Evolutionary conservation across 768 basidiomycete species (phyloP), one percentile per base, ranked within the genome.

Genomic region (Serendipita sp.): DNA sequence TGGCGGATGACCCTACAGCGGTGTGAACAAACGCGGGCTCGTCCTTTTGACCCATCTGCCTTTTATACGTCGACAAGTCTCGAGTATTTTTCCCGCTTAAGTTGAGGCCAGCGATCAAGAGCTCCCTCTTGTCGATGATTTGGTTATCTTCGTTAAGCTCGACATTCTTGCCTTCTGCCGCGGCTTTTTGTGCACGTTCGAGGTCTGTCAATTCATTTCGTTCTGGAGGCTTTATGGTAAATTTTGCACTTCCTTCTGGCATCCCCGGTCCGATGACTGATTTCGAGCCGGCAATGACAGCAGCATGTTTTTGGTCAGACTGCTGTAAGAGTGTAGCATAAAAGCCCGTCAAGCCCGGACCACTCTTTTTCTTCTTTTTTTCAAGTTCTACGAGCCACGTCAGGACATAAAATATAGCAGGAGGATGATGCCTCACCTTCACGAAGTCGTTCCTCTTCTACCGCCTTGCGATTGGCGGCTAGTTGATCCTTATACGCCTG

Each of bases 141-240:
- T 94, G 90, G 69, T 93, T 94, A 69, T 97, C 94, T 73, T 98
- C 95, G 73, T 98, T 98, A 37, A 97, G 76, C 73, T 97, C 95
- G 37, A 99, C 85, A 10, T 84, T 79, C 72, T 88, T 88, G 27
- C 93, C 94, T 70, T 87, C 79, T 65, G 79, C 81, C 68, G 78
- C 77, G 15, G 91, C 91, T 48, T 80, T 69, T 48, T 73, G 80
- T 27, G 88, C 91, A 31, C 91, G 78, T 69, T 91, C 86, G 33
- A 81, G 69, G 73, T 95, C 92, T 43, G 88, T 60, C 10, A 60
- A 37, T 84, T 68, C 80, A 73, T 48, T 81, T 79, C 0, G 77
- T 74, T 69, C 84, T 79, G 79, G 75, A 11, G 87, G 91, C 74
- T 84, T 89, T 34, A 92, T 90, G 0, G 85, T 90, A 55, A 92